These are phyloP conservation scores for Corynespora cassiicola DNA, from an alignment of 2,329 filamentous ascomycete species.

Conservation along the genomic window DNA sequence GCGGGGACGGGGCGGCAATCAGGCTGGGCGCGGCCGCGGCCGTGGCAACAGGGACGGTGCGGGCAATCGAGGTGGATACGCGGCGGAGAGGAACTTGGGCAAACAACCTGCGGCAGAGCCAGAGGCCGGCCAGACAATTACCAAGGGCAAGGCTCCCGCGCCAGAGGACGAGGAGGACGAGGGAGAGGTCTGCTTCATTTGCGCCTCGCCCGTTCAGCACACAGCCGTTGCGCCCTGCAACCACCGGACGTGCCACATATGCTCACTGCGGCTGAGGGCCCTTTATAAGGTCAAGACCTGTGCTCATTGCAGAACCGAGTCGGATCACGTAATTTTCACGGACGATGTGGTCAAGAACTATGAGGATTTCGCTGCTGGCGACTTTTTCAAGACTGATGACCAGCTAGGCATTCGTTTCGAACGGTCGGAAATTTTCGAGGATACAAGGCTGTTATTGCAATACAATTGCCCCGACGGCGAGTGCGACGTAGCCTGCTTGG, in stretches of 20 bases:
- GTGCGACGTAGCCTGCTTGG: constrained; percentile 85
- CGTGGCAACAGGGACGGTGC: constrained; percentile 42
- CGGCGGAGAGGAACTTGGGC: constrained; percentile 16
- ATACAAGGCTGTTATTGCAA: constrained; percentile 83
- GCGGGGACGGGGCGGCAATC: constrained; percentile 43
- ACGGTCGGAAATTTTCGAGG: constrained; percentile 85
- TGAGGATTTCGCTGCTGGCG: constrained; percentile 76
- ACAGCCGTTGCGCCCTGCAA: constrained; percentile 92
- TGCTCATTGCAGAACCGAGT: constrained; percentile 87
- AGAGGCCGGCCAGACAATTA: constrained; percentile 26
- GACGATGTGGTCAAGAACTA: constrained; percentile 82
- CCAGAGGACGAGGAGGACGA: constrained; percentile 60
- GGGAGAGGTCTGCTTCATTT: constrained; percentile 94
- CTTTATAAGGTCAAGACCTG: constrained; percentile 97
- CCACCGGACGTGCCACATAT: constrained; percentile 96
- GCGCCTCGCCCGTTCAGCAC: constrained; percentile 87
- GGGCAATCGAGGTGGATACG: constrained; percentile 29
- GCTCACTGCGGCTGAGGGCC: constrained; percentile 86
- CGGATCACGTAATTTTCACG: constrained; percentile 88
- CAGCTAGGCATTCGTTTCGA: constrained; percentile 93
- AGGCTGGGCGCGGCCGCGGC: constrained; percentile 40
- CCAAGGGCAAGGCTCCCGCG: constrained; percentile 36
- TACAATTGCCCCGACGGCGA: constrained; percentile 92
- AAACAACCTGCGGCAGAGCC: constrained; percentile 54
- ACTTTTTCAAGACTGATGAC: constrained; percentile 80